Base-by-base conservation (phyloP, 2,329 filamentous ascomycete genomes). In the Cladosporium velox region DNA sequence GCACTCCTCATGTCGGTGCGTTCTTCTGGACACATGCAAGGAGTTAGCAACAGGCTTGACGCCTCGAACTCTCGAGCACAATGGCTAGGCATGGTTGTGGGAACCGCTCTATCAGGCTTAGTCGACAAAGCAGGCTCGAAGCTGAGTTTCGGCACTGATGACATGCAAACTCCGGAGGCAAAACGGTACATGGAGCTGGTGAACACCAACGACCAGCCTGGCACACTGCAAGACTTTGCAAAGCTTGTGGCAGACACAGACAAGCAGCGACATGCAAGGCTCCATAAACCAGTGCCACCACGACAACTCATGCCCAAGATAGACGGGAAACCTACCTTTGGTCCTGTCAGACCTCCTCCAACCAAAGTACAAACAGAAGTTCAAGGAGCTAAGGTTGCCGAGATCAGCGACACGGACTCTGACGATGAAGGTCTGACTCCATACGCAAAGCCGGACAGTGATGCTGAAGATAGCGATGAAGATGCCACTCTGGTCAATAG, bases 401-500 rank as follows among this genome's bases (percentile, higher is more conserved):
- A 78, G 60, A 62, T 77, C 0, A 47, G 73, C 2, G 75, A 76
- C 15, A 69, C 69, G 18, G 67, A 69, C 8, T 69, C 68, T 6
- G 79, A 83, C 8, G 51, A 54, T 35, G 87, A 89, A 18, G 90
- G 91, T 67, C 81, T 98, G 1, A 82, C 87, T 2, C 86, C 91
- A 0, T 97, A 97, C 71, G 86, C 87, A 15, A 97, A 97, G 76
- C 92, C 92, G 0, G 91, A 92, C 73, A 93, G 91, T 1, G 95
- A 99, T 71, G 86, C 88, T 0, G 92, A 96, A 75, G 95, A 99
- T 75, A 94, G 92, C 0, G 93, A 97, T 66, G 93, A 97, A 44
- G 96, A 99, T 72, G 90, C 95, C 5, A 96, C 93, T 0, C 82
- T 97, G 21, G 85, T 98, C 58, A 89, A 91, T 66, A 86, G 93